Evolutionary conservation across 768 basidiomycete species (phyloP).

Genomic region (Boletellus emodensis): DNA sequence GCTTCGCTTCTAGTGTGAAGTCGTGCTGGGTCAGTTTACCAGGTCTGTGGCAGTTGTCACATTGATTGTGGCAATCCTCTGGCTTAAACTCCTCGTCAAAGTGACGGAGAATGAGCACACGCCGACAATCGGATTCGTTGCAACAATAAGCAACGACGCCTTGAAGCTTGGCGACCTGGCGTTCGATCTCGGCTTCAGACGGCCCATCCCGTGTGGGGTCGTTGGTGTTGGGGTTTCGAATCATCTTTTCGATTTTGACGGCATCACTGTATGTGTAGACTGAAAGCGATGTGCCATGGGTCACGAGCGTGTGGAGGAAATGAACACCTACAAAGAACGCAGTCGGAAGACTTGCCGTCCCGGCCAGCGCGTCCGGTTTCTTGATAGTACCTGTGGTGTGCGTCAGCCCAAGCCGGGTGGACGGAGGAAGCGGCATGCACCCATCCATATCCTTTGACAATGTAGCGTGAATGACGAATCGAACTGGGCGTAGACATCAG

Average conservation of each 20-base stretch:
- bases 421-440: constrained; percentile 36
- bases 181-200: constrained; percentile 51
- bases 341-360: constrained; percentile 80
- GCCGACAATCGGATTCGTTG: constrained; percentile 82
- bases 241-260: constrained; percentile 51
- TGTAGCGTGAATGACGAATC: constrained; percentile 87
- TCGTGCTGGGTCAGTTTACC: constrained; percentile 47
- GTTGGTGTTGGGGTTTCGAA: constrained; percentile 47
- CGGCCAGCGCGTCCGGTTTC: constrained; percentile 97
- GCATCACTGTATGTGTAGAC: constrained; percentile 67
- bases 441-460: constrained; percentile 83
- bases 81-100: constrained; percentile 81
- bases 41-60: constrained; percentile 77
- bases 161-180: constrained; percentile 60
- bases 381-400: constrained; percentile 68
- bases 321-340: constrained; percentile 70
- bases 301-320: neutral
- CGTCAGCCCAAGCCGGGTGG: neutral
- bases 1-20: constrained; percentile 54
- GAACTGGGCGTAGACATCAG: constrained; percentile 47
- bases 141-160: constrained; percentile 76
- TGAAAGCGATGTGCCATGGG: constrained; percentile 24
- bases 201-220: constrained; percentile 31
- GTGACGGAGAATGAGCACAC: constrained; percentile 81
- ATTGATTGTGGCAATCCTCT: constrained; percentile 59